Base-by-base conservation (phyloP, 1,284 basidiomycete species). In the Coriolopsis trogii region DNA sequence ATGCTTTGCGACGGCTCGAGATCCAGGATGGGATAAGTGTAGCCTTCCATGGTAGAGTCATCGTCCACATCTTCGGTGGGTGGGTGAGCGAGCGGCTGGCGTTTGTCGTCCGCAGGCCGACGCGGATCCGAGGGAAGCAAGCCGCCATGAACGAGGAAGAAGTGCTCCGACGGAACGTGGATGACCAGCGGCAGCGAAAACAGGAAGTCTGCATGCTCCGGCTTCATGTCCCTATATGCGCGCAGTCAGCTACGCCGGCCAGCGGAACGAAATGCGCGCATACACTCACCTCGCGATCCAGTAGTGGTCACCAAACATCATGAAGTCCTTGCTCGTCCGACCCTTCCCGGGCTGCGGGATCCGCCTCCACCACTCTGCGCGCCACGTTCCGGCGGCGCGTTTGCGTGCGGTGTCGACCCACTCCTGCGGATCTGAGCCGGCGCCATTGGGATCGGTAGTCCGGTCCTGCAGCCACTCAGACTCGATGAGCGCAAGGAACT, bases 71-170 rank as follows among this genome's bases (percentile, higher is more conserved):
- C 64, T 15, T 73, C 59, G 31, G 41, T 55, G 13, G 88, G 88
- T n/a, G 79, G 62, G 53, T 77, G 80, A 1, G 85, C 78, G 16
- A 90, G 77, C 2, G 91, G 91, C 63, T 93, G 91, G 7, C 70
- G 73, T 18, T 66, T 69, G 63, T 83, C 73, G 16, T 69, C 73
- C 21, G 72, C 66, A 37, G 76, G 64, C 49, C 70, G 78, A 4
- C 69, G 72, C 1, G 89, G 86, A 63, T 94, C 81, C 10, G 77
- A 79, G 0, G 92, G 80, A 2, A 95, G 75, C 16, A 97, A 61
- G 3, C 93, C 93, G 2, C 86, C 93, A 63, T 97, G 93, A 0
- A 88, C 91, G 49, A 95, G 76, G 70, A 86, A 87, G 2, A 85
- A 72, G 64, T 94, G 90, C 6, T 90, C 77, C 1, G 79, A 78